Percentiles rank a stretch among this genome's conserved stretches.
Evolutionary conservation across 345 rosid genomes (phyloP).

Genomic region (Eucalyptus regnans): DNA sequence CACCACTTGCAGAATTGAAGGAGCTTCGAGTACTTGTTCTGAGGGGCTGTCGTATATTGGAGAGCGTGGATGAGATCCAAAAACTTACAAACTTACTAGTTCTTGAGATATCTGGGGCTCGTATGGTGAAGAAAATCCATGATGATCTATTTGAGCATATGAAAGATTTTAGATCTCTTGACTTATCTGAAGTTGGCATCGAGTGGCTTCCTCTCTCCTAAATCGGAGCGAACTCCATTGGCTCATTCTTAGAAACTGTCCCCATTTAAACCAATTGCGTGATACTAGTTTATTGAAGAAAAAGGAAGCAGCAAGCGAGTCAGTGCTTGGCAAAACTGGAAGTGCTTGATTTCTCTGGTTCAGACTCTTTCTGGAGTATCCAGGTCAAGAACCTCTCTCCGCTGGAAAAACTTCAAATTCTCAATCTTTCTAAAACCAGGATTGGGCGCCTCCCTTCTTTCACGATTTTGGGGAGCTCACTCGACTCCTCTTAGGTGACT

Average conservation of each 20-base stretch:
- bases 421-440: not conserved
- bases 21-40: not conserved
- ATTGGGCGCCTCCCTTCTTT: not conserved
- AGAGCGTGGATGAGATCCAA: not conserved
- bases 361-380: not conserved
- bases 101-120: not conserved
- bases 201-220: slow-evolving; percentile 1
- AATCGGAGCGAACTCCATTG: slow-evolving; percentile 11
- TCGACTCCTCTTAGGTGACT: not conserved
- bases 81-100: not conserved
- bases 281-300: too few species aligned
- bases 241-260: not conserved
- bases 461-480: not conserved
- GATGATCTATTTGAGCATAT: not conserved
- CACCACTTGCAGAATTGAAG: not conserved
- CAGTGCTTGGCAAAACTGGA: not conserved
- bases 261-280: too few species aligned
- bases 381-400: not conserved
- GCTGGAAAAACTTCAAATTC: not conserved
- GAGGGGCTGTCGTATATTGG: not conserved
- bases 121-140: rapidly evolving
- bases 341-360: not conserved
- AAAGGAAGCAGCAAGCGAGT: too few species aligned
- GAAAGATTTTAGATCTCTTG: not conserved
- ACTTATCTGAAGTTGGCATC: not conserved